Conservation (phyloP, 148 eudicot species). For the Vaccinium corymbosum region DNA sequence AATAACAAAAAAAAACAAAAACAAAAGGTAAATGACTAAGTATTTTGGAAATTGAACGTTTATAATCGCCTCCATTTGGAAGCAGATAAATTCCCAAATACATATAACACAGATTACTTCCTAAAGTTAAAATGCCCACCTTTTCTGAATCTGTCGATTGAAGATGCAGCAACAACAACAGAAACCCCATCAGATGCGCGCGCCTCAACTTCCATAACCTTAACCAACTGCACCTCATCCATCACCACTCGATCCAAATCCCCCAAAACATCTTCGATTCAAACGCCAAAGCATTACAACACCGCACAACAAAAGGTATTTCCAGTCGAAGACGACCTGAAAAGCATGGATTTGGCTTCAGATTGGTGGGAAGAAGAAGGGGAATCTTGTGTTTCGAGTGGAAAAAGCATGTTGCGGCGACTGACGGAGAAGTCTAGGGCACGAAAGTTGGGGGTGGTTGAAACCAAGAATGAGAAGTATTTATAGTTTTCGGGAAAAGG, state of each 20-base stretch:
- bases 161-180: constrained; percentile 22
- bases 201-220: constrained; percentile 25
- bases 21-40: not conserved
- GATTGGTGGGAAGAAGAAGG: constrained; percentile 15
- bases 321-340: not conserved
- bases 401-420: constrained; percentile 27
- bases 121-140: constrained; percentile 27
- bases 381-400: not conserved
- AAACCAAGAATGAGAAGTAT: constrained; percentile 42
- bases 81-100: no score
- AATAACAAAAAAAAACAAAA: not conserved
- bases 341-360: constrained; percentile 1
- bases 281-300: constrained; percentile 17
- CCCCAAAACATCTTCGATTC: constrained; percentile 6
- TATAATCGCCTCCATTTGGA: not conserved
- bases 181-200: constrained; percentile 32
- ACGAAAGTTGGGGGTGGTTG: constrained; percentile 28
- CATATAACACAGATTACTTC: not conserved
- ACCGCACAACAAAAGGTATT: not conserved
- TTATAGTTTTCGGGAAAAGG: constrained; percentile 94
- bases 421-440: constrained; percentile 53
- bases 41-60: not conserved
- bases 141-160: constrained; percentile 32
- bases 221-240: constrained; percentile 38
- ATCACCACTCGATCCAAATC: constrained; percentile 24